Percentiles rank a stretch among this genome's conserved stretches.
Evolutionary conservation across 306 rosid genomes (phyloP).

Genomic region (Ziziphus jujuba): DNA sequence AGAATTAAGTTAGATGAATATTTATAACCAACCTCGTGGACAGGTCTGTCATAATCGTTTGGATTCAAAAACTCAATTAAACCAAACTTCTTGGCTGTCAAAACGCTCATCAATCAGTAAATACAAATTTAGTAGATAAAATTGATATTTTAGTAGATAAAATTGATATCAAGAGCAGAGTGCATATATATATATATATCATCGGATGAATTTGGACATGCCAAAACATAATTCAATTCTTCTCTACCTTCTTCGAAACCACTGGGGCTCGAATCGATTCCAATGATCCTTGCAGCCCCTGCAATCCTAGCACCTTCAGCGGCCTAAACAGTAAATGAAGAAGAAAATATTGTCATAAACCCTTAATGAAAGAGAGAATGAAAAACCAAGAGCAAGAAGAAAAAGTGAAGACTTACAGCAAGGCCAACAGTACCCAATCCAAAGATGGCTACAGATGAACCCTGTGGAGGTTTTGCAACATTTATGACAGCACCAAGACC

Average conservation of each 20-base stretch:
- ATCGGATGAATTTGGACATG: no score
- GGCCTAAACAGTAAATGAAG: background rate
- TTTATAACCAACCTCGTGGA: constrained; percentile 46
- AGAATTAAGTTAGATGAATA: no score
- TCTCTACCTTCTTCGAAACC: no score
- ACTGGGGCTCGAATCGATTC: constrained; percentile 38
- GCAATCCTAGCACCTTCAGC: constrained; percentile 44
- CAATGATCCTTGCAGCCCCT: constrained; percentile 40
- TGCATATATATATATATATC: no score
- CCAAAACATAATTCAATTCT: background rate
- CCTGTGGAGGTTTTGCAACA: constrained; percentile 82
- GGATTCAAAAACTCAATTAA: constrained; percentile 55
- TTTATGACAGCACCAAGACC: constrained; percentile 87
- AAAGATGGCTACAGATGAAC: constrained; percentile 74
- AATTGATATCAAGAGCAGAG: no score
- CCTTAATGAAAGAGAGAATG: background rate
- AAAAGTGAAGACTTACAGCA: constrained; percentile 61
- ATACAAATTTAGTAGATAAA: no score
- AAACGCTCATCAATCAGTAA: no score
- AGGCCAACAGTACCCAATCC: constrained; percentile 97
- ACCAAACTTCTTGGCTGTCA: constrained; percentile 47
- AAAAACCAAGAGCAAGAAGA: background rate
- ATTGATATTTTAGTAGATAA: no score
- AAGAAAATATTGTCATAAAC: background rate
- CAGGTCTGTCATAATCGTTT: constrained; percentile 45